Base-by-base conservation (phyloP, 2,329 filamentous ascomycete species). In the Daldinia sp. region DNA sequence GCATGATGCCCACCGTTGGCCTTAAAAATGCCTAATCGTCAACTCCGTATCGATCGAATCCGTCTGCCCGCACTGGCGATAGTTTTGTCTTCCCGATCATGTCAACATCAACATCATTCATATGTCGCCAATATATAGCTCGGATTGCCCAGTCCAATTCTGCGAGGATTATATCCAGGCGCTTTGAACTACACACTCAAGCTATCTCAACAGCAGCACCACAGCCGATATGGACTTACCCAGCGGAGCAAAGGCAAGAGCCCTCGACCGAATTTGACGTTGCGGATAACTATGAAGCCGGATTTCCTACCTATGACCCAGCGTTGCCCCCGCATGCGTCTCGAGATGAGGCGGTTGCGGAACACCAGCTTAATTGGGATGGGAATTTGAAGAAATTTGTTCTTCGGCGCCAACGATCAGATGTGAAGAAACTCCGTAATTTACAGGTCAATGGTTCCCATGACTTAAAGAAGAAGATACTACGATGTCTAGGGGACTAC, bases 121-220 rank as follows among this genome's bases (percentile, higher is more conserved):
- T 72, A 69, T 75, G 74, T 62, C 70, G 67, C 61, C 69, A 66
- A 68, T 75, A 72, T 54, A 58, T 72, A 60, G 63, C 66, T 21
- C 72, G 68, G 35, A 63, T 75, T 53, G 43, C 67, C 29, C 61
- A 62, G 25, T 51, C 54, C 30, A 49, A 55, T 10, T 13, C 39
- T 11, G 19, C 30, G 29, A 52, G 39, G 23, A 15, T 41, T 15
- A 69, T 30, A 56, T 51, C 39, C 4, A 55, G 50, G 25, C 27
- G n/a, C 17, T 63, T 48, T 32, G 66, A 52, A 49, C 21, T 68
- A 37, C 66, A 70, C 51, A 65, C 64, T 11, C 65, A 58, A 63
- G 58, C 49, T 15, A n/a, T 32, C 19, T 50, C 55, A 5, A 53
- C 56, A 6, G 41, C 59, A 15, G 27, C 21, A n/a, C 29, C 34